These are phyloP conservation scores for Ceratocystis variospora DNA, from an alignment of 2,329 filamentous ascomycete species.

Conservation along the genomic window DNA sequence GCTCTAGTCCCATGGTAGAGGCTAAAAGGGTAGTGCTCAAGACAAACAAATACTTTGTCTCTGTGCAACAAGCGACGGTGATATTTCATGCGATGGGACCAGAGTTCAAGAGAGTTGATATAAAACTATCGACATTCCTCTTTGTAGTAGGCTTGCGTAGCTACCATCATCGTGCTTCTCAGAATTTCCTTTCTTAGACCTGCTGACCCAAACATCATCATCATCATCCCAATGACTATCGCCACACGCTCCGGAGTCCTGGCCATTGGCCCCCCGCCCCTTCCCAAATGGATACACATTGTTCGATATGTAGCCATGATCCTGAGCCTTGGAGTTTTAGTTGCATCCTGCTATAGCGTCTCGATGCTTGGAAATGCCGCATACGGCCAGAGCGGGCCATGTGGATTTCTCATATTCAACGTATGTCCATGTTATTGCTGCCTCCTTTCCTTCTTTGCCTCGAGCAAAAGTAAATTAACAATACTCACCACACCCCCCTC, in stretches of 20 bases:
- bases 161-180: not conserved
- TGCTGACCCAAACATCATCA: not conserved
- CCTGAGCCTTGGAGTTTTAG: constrained; percentile 30
- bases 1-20: no score
- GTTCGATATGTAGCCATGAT: constrained; percentile 29
- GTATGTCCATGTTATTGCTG: constrained; percentile 26
- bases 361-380: constrained; percentile 25
- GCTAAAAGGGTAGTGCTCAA: not conserved
- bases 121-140: not conserved
- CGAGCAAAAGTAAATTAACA: not conserved
- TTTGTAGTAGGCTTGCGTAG: not conserved
- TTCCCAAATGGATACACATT: constrained; percentile 28
- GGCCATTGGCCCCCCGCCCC: constrained; percentile 28
- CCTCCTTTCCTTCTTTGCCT: constrained; percentile 8
- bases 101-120: not conserved
- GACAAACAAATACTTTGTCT: not conserved
- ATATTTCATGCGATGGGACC: not conserved
- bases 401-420: constrained; percentile 35
- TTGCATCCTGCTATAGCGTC: constrained; percentile 30
- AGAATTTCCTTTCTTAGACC: not conserved
- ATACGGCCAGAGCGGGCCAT: constrained; percentile 25
- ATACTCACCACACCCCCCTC: constrained; percentile 5
- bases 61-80: not conserved
- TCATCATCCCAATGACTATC: not conserved
- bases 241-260: constrained; percentile 24